phyloP scores from a whole-genome alignment of 345 rosid genomes.

The Atalantia buxifolia region DNA sequence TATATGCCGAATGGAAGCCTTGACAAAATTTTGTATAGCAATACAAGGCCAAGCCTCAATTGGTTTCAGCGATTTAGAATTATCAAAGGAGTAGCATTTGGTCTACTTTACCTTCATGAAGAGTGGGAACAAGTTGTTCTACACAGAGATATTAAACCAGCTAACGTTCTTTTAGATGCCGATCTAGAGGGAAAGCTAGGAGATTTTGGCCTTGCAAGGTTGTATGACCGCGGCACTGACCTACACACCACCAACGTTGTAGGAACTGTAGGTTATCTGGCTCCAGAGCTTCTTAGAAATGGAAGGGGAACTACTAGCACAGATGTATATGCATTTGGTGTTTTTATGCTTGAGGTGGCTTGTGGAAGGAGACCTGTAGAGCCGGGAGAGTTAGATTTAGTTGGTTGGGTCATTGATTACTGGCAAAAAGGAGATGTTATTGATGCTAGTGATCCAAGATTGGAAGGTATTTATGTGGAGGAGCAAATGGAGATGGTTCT shows the following conservation, averaged over 20 bases:
- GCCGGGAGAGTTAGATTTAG: conserved; percentile 1
- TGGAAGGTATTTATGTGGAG: conserved; percentile 18
- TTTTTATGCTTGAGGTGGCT: conserved; percentile 46
- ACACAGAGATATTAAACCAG: conserved; percentile 55
- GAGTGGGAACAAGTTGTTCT: conserved; percentile 51
- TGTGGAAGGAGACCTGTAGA: conserved; percentile 50
- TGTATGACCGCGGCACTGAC: conserved; percentile 20
- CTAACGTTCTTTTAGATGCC: conserved; percentile 37
- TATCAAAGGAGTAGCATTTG: conserved; percentile 41
- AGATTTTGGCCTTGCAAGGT: conserved; percentile 33
- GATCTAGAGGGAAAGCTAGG: conserved; percentile 23
- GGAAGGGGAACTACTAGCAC: conserved; percentile 39
- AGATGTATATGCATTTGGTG: conserved; percentile 47
- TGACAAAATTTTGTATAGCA: conserved; percentile 32
- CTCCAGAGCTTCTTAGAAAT: conserved; percentile 39
- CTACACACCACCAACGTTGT: conserved; percentile 38
- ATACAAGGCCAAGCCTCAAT: conserved; percentile 20
- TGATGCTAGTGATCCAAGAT: conserved; percentile 24
- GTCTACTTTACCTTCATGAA: conserved; percentile 50
- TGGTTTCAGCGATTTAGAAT: conserved; percentile 42
- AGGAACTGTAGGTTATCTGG: conserved; percentile 49
- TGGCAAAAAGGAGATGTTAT: conserved; percentile 26
- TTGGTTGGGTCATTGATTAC: conserved; percentile 31
- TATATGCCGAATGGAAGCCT: conserved; percentile 48
- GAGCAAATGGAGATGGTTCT: conserved; percentile 39